Conservation (phyloP, 139 green algal genomes). For the Picochlorum sp. region DNA sequence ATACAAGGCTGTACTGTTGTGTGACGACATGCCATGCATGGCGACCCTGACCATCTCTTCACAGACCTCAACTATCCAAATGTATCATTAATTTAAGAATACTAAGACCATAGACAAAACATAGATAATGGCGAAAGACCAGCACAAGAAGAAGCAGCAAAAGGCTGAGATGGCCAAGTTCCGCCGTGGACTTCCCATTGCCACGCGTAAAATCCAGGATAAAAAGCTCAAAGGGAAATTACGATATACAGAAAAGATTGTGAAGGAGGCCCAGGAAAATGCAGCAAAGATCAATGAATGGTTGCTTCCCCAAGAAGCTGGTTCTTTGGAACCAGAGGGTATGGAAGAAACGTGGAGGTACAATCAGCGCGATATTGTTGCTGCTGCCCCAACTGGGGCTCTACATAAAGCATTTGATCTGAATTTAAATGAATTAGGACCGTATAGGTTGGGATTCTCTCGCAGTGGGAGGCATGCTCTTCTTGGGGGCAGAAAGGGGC, state of each 20-base stretch:
- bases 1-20: no score
- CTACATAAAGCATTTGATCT: conserved; percentile 85
- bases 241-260: conserved; percentile 47
- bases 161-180: conserved; percentile 28
- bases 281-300: conserved; percentile 61
- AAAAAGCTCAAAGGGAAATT: conserved; percentile 82
- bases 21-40: no score
- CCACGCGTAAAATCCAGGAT: conserved; percentile 42
- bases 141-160: background rate
- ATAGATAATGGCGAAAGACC: background rate
- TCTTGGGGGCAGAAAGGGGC: conserved; percentile 76
- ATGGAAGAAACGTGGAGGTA: conserved; percentile 85
- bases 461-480: conserved; percentile 71
- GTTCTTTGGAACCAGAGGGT: conserved; percentile 78
- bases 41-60: no score
- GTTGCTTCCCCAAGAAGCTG: conserved; percentile 71
- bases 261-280: conserved; percentile 43
- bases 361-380: conserved; percentile 72
- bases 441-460: conserved; percentile 73
- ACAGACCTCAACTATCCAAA: no score
- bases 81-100: no score
- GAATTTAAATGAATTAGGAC: conserved; percentile 61
- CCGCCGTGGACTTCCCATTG: conserved; percentile 18
- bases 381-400: conserved; percentile 48
- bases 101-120: no score